phyloP scores from a whole-genome alignment of 768 basidiomycete species.

The Amyloporia xantha region DNA sequence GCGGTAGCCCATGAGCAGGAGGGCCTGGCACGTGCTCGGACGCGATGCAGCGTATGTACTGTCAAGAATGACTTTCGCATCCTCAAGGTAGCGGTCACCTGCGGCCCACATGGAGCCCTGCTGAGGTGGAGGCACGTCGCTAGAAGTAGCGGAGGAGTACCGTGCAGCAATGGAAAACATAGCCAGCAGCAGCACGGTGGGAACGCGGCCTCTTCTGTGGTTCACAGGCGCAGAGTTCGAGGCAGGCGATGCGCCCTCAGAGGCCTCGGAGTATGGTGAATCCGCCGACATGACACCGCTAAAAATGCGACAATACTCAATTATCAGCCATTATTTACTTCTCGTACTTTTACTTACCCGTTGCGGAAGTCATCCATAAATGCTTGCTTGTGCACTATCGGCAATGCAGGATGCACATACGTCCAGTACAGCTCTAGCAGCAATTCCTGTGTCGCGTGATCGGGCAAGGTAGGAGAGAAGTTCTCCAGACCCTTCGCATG shows the following conservation, averaged over 20 bases:
- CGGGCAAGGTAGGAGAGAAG: slow-evolving; percentile 44
- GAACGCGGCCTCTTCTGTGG: slow-evolving; percentile 40
- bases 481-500: slow-evolving; percentile 31
- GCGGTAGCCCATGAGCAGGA: slow-evolving; percentile 76
- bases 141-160: slow-evolving; percentile 36
- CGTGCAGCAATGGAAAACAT: slow-evolving; percentile 83
- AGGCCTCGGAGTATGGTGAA: slow-evolving; percentile 26
- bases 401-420: slow-evolving; percentile 74
- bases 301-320: too few species aligned
- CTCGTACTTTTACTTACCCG: slow-evolving; percentile 34
- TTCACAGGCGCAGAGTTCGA: slow-evolving; percentile 30
- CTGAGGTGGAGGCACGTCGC: slow-evolving; percentile 29
- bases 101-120: slow-evolving; percentile 73
- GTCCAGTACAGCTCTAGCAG: slow-evolving; percentile 74
- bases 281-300: slow-evolving; percentile 16
- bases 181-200: slow-evolving; percentile 66
- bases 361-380: slow-evolving; percentile 55
- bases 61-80: slow-evolving; percentile 63
- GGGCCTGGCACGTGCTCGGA: slow-evolving; percentile 69
- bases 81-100: slow-evolving; percentile 64
- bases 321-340: too few species aligned
- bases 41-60: slow-evolving; percentile 63
- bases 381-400: slow-evolving; percentile 64
- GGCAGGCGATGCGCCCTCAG: slow-evolving; percentile 17
- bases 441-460: slow-evolving; percentile 51